Conservation (phyloP, 192 early-diverging fungal genomes). For the Gigaspora rosea region DNA sequence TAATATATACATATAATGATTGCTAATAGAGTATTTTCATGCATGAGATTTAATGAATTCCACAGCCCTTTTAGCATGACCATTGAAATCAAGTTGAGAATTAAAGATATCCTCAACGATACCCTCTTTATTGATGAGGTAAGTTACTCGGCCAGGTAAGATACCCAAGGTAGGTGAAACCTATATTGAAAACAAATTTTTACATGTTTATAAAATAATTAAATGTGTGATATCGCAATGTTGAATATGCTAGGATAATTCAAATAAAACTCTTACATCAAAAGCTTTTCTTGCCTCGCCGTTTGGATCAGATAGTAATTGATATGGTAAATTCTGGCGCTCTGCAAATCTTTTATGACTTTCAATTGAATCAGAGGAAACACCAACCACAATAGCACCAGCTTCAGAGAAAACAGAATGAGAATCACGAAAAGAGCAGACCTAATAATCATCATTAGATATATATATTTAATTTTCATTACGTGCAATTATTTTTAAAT, state of each 20-base stretch:
- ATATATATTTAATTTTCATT: background rate
- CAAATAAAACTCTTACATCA: slow-evolving; percentile 25
- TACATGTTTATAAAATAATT: background rate
- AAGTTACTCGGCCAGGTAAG: slow-evolving; percentile 40
- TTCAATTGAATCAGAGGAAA: slow-evolving; percentile 38
- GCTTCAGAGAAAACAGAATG: slow-evolving; percentile 39
- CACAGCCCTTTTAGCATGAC: slow-evolving; percentile 39
- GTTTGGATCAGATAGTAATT: slow-evolving; percentile 41
- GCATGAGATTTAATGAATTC: slow-evolving; percentile 33
- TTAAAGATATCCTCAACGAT: slow-evolving; percentile 41
- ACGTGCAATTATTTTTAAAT: no score
- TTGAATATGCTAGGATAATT: background rate
- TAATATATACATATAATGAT: no score
- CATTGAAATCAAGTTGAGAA: slow-evolving; percentile 35
- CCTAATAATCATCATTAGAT: slow-evolving; percentile 30
- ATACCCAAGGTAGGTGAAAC: slow-evolving; percentile 32
- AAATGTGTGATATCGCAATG: no score
- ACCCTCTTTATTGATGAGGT: slow-evolving; percentile 42
- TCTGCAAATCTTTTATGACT: slow-evolving; percentile 38
- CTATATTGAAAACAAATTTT: background rate
- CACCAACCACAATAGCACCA: slow-evolving; percentile 41
- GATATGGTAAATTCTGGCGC: slow-evolving; percentile 33
- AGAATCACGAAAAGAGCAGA: slow-evolving; percentile 43
- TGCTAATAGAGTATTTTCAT: background rate
- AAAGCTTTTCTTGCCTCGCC: slow-evolving; percentile 33